Evolutionary conservation across 139 green algal genomes (phyloP), one percentile per base, ranked within the genome.

Genomic region (Chlorella ohadii): DNA sequence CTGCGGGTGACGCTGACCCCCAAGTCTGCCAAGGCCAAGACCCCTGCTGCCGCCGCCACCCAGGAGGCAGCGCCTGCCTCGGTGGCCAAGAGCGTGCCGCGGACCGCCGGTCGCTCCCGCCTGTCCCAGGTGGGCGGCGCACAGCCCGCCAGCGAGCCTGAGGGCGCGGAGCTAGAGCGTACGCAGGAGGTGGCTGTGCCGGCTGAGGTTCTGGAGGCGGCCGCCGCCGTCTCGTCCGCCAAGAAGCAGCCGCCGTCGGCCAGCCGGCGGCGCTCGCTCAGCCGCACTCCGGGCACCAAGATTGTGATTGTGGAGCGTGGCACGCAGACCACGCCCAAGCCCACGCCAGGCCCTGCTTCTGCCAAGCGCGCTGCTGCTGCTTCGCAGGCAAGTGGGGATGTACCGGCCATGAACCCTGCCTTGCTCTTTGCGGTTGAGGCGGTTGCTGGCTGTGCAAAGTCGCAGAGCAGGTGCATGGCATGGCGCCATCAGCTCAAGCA

Each of bases 271-370:
- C 82, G 82, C 82, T 86, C 82, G 23, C 55, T 68, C 4, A 82
- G 31, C 51, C 82, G 82, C 51, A 86, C 82, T 72, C 82, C 82
- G 1, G 82, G 82, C 82, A 82, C 82, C 74, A 86, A 82, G 67
- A 73, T 86, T 59, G 82, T 78, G 9, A 86, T 86, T 57, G 61
- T 86, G 19, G 82, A 78, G 71, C 47, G 51, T 23, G 55, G 39
- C 81, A 74, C 41, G 13, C 57, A 70, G 55, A 75, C 56, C 17
- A 78, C 82, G 5, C 66, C 66, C 9, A 28, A 25, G 44, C 6
- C 70, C 41, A 38, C 33, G 33, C 38, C 28, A 1, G 47, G 55
- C 27, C 13, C 55, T 4, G 39, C 55, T 64, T 44, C 63, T 15
- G 59, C 77, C 55, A 81, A 78, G 72, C 70, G 39, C 27, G 27